Evolutionary conservation across 352 stramenopile species (phyloP), one percentile per base, ranked within the genome.

Genomic region (Halophytophthora polymorphica): DNA sequence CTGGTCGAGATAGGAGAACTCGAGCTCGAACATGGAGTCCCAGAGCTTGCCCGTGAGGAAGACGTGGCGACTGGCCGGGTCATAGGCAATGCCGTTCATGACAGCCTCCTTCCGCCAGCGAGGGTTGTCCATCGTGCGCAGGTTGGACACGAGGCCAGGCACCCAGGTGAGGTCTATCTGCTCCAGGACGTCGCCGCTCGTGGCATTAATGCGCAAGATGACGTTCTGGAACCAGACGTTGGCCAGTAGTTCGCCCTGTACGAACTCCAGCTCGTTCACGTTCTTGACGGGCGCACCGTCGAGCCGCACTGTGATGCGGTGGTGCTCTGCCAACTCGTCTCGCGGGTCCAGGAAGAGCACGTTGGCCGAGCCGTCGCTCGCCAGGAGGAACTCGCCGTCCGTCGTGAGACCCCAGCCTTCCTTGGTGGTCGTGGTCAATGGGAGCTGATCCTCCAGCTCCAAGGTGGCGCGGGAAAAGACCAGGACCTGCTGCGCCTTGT

Each of bases 401-500:
- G 77, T 90, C 3, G 85, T 90, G 53, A 96, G 83, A 40, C 88
- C 88, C 88, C 88, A 96, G 50, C 88, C 88, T 77, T 96, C 82
- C n/a, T 74, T 79, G 10, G 73, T 95, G 35, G 63, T 75, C 34
- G 88, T 96, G 33, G 63, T 65, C 40, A 94, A 72, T 18, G 73
- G 64, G 33, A 84, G 80, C 35, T 59, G 64, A 35, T 54, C 58
- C 34, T 86, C 50, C 34, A 89, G 61, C 41, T 63, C 50, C 36
- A 96, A 86, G 10, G 73, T 69, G 40, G 50, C 39, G 25, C 74
- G 66, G 21, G 85, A 83, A 22, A 95, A 61, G 61, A 75, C 61
- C 18, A 94, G 57, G 23, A 91, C 45, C 22, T 78, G 59, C 41
- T 89, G 54, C 33, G 64, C 58, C 56, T 88, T 83, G 78, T 93